Evolutionary conservation across 495 filamentous ascomycete genomes (phyloP), one percentile per base, ranked within the genome.

Genomic region (Penicillium canariense): DNA sequence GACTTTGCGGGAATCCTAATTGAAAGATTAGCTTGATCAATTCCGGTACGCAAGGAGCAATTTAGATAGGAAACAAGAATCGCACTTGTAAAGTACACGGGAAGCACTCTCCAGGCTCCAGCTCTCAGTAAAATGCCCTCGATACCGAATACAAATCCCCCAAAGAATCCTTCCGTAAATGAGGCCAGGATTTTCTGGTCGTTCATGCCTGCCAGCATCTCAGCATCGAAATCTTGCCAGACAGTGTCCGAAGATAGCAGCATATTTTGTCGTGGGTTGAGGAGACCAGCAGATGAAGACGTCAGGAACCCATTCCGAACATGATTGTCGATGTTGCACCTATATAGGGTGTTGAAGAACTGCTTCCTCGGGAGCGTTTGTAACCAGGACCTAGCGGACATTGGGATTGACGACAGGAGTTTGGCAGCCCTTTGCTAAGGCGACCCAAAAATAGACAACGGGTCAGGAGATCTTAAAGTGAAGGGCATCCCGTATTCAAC

Each of bases 211-310:
- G 53, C 44, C 34, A 63, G 31, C 2, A 15, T 39, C 12, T 58
- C 52, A 1, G 39, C 57, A 9, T 54, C 49, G 34, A 60, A 39
- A 2, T 28, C 47, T 42, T 63, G 57, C 7, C 48, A 52, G 31
- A 63, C 54, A 12, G 52, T 50, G 38, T 60, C 53, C 10, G 57
- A 54, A 28, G n/a, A n/a, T n/a, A 32, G 26, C 5, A 23, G 12
- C 12, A 45, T 32, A 48, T 63, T 53, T 25, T 60, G 52, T 15
- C 50, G 57, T 43, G 61, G 61, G 40, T 63, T 63, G 23, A 55
- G 32, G 18, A 54, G 48, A n/a, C 27, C 30, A 15, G 53, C 52
- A 14, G 56, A 39, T 22, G 36, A 23, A 3, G 61, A 63, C 1
- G 48, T 31, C 1, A 63, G 42, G 27, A 60, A 63, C 20, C 56